A percentile compares a stretch with the other conserved stretches of the same genome.
Evolutionary conservation across 306 rosid genomes (phyloP).

Genomic region (Hippophae rhamnoides): DNA sequence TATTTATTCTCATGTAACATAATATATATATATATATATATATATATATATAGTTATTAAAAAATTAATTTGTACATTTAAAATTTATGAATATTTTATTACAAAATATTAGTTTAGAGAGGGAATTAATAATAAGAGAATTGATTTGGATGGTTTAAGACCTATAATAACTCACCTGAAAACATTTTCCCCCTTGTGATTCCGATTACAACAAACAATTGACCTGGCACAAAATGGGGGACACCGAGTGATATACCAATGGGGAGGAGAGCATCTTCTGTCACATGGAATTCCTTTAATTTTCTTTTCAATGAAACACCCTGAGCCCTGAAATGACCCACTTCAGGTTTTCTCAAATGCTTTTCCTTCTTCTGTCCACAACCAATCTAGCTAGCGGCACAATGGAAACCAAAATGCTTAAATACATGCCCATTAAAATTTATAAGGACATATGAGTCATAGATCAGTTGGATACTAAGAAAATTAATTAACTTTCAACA

Average conservation of each 20-base stretch:
- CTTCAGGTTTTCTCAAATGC: slow-evolving; percentile 84
- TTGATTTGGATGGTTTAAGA: too few relatives aligned
- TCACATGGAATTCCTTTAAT: slow-evolving; percentile 79
- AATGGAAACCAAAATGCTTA: slow-evolving; percentile 34
- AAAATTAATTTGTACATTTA: too few relatives aligned
- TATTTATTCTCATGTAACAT: too few relatives aligned
- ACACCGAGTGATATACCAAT: slow-evolving; percentile 68
- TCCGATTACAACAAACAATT: slow-evolving; percentile 75
- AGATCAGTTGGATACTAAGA: too few relatives aligned
- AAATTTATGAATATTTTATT: too few relatives aligned
- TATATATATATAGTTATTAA: too few relatives aligned
- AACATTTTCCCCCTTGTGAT: slow-evolving; percentile 87
- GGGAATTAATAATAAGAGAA: too few relatives aligned
- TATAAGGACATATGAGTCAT: too few relatives aligned
- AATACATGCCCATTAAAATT: slow-evolving; percentile 6
- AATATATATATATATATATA: too few relatives aligned
- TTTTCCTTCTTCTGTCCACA: slow-evolving; percentile 96
- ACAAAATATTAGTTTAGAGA: too few relatives aligned
- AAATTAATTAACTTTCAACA: too few relatives aligned
- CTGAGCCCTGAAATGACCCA: slow-evolving; percentile 97
- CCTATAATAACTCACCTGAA: slow-evolving; percentile 56
- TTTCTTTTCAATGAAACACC: slow-evolving; percentile 91
- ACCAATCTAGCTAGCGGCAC: slow-evolving; percentile 87
- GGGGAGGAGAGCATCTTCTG: slow-evolving; percentile 93
- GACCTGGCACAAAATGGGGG: slow-evolving; percentile 98